phyloP scores from a whole-genome alignment of 441 rosid species.

The Populus trichocarpa region DNA sequence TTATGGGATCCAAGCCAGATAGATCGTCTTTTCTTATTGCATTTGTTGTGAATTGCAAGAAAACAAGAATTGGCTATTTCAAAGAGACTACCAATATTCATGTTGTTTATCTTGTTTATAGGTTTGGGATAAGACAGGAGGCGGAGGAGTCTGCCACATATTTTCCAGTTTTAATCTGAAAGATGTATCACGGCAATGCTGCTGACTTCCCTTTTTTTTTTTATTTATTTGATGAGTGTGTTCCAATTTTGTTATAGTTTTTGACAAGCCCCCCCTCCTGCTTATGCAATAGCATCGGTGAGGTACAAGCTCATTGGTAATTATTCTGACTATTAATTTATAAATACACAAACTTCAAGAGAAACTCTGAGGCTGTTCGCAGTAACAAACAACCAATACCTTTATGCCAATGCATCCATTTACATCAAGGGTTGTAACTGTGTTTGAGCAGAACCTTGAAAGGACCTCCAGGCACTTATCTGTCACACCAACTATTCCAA shows the following conservation, averaged over 20 bases:
- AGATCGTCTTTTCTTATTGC: not conserved
- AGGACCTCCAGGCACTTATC: conserved; percentile 76
- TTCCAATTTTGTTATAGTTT: too few species aligned
- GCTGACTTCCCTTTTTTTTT: not conserved
- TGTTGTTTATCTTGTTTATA: not conserved
- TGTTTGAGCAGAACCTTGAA: conserved; percentile 57
- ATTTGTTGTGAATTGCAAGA: not conserved
- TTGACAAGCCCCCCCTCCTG: too few species aligned
- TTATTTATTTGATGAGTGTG: not conserved
- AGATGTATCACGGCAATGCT: not conserved
- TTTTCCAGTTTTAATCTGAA: not conserved
- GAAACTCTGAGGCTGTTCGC: not conserved
- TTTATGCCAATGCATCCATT: conserved; percentile 90
- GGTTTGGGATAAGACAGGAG: too few species aligned
- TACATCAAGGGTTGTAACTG: conserved; percentile 81
- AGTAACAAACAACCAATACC: conserved; percentile 34
- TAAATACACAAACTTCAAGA: not conserved
- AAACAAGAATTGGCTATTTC: not conserved
- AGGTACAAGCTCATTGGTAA: not conserved
- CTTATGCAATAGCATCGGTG: not conserved
- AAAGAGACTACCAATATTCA: not conserved
- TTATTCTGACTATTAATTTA: not conserved
- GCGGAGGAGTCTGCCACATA: not conserved
- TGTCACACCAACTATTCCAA: conserved; percentile 91
- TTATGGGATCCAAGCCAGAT: not conserved